These are phyloP conservation scores for Beauveria varroae DNA, from an alignment of 2,329 filamentous ascomycete genomes.

Conservation along the genomic window DNA sequence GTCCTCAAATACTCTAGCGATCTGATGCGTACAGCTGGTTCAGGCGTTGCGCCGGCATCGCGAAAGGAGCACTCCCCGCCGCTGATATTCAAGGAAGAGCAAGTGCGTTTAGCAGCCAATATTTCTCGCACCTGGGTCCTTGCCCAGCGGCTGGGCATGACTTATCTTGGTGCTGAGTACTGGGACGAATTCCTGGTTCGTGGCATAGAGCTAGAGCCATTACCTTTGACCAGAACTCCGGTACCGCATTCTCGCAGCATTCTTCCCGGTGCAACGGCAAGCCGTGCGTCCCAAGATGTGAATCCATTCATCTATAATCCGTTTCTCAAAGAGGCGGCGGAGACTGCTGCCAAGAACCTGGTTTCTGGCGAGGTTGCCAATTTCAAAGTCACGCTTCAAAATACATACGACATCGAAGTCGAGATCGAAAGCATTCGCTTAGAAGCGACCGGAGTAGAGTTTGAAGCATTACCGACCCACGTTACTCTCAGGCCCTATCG, in stretches of 20 bases:
- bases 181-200: constrained; percentile 96
- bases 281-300: constrained; percentile 49
- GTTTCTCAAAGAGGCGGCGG: constrained; percentile 63
- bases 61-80: constrained; percentile 63
- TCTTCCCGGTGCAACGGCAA: constrained; percentile 42
- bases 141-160: constrained; percentile 66
- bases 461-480: constrained; percentile 58
- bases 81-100: constrained; percentile 71
- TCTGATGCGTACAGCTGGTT: constrained; percentile 73
- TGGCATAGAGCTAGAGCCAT: constrained; percentile 61
- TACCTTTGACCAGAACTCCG: constrained; percentile 51
- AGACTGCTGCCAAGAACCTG: constrained; percentile 58
- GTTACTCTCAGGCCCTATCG: constrained; percentile 72
- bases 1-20: constrained; percentile 84
- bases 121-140: constrained; percentile 76
- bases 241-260: constrained; percentile 56
- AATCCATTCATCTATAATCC: constrained; percentile 96
- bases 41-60: constrained; percentile 66
- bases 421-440: constrained; percentile 78
- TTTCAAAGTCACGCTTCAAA: constrained; percentile 81
- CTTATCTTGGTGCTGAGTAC: constrained; percentile 70
- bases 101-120: constrained; percentile 74
- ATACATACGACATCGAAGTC: constrained; percentile 88
- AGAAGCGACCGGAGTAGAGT: constrained; percentile 64
- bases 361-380: constrained; percentile 71